These are phyloP conservation scores for Epichloe gansuensis DNA, from an alignment of 2,329 filamentous ascomycete genomes.

Conservation along the genomic window DNA sequence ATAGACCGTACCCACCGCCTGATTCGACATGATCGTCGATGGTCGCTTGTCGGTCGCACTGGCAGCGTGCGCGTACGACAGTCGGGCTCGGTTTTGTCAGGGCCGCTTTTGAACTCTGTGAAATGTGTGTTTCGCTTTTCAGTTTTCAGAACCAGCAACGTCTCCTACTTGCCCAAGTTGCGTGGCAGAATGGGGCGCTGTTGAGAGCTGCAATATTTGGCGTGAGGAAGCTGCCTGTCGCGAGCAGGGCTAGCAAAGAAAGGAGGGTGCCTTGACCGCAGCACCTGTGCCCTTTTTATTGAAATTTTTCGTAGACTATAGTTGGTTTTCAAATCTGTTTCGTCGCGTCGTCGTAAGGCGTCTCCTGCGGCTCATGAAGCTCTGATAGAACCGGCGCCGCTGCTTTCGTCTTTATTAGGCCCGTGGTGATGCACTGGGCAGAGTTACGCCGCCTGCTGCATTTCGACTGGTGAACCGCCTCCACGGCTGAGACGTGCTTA, in stretches of 20 bases:
- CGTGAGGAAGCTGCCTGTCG: background rate
- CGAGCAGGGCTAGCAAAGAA: background rate
- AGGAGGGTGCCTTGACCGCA: background rate
- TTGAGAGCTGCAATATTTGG: background rate
- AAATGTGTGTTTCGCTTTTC: background rate
- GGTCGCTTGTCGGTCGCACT: conserved; percentile 3
- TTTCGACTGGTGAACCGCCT: conserved; percentile 8
- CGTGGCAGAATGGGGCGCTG: background rate
- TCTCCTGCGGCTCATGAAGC: background rate
- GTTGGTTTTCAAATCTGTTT: background rate
- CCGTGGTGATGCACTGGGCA: conserved; percentile 25
- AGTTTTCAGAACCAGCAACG: background rate
- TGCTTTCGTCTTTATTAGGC: conserved; percentile 8
- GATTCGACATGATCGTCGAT: conserved; percentile 42
- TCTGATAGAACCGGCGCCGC: background rate
- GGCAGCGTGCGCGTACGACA: conserved; percentile 4
- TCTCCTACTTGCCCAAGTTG: background rate
- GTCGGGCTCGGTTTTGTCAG: background rate
- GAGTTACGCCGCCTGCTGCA: conserved; percentile 22
- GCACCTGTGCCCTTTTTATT: background rate
- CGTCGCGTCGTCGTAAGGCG: background rate
- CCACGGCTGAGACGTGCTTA: conserved; percentile 2
- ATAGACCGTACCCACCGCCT: conserved; percentile 63
- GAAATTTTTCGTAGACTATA: background rate
- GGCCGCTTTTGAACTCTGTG: background rate